Evolutionary conservation across 2,329 filamentous ascomycete species (phyloP).

Genomic region (Grosmannia serpens): DNA sequence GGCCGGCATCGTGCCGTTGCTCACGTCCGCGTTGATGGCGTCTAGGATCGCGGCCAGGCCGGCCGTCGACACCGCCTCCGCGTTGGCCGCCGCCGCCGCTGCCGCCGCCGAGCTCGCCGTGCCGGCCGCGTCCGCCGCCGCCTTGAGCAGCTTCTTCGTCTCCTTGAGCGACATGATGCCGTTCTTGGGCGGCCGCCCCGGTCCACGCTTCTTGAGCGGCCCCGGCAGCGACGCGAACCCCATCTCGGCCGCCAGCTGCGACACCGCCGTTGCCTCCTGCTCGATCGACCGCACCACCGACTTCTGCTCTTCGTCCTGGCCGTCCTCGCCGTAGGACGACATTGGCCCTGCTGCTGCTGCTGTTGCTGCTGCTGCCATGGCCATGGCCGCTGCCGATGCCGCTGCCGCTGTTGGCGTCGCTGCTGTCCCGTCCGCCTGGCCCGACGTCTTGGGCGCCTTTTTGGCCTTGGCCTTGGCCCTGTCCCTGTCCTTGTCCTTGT

Average conservation of each 20-base stretch:
- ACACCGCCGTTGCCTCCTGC: neutral
- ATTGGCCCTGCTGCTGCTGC: neutral
- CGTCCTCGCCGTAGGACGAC: neutral
- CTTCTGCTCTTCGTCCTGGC: neutral
- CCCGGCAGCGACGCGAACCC: conserved; percentile 21
- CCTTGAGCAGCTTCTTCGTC: conserved; percentile 51
- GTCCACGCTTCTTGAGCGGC: conserved; percentile 58
- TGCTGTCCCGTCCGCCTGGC: neutral
- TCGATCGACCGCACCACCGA: neutral
- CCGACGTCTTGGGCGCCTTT: conserved; percentile 14
- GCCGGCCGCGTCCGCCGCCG: conserved; percentile 30
- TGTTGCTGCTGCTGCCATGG: neutral
- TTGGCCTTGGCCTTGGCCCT: conserved; percentile 15
- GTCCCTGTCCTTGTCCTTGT: neutral
- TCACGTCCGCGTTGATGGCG: neutral
- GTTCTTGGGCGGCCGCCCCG: conserved; percentile 72
- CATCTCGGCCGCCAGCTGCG: conserved; percentile 5
- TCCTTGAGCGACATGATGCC: conserved; percentile 67
- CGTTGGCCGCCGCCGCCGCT: neutral
- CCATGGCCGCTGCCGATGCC: neutral
- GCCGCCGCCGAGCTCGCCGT: conserved; percentile 15
- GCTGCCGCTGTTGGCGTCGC: neutral
- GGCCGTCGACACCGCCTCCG: neutral
- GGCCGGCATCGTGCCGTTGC: neutral
- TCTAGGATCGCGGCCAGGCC: neutral